Evolutionary conservation across 2,329 filamentous ascomycete genomes (phyloP).

Genomic region (Verticillium tricorpus): DNA sequence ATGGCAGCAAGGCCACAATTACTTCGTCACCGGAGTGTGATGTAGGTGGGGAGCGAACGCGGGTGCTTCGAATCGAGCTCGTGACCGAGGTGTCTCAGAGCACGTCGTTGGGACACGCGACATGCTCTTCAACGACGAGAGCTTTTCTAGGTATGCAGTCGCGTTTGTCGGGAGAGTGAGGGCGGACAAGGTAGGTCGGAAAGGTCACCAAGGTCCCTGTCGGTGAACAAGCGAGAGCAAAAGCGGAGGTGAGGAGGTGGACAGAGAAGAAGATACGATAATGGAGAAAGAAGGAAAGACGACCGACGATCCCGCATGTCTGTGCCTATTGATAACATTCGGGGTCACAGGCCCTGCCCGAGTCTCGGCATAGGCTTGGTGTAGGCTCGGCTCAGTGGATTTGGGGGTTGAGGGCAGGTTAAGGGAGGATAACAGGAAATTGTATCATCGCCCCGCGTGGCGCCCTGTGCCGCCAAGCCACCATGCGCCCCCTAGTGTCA

Average conservation of each 20-base stretch:
- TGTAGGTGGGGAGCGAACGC: not conserved
- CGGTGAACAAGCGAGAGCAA: not conserved
- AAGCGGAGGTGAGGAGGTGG: not conserved
- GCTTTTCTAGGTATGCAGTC: not conserved
- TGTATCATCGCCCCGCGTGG: not conserved
- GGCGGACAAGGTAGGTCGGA: not conserved
- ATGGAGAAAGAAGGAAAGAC: not conserved
- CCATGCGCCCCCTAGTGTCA: not conserved
- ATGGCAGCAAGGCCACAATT: not conserved
- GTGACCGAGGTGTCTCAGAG: not conserved
- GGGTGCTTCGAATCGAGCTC: not conserved
- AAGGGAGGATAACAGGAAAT: not conserved
- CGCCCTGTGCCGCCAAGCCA: constrained; percentile 1
- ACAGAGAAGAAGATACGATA: not conserved
- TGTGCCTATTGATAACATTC: not conserved
- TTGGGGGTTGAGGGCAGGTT: not conserved
- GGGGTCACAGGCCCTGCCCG: not conserved
- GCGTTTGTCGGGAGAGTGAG: not conserved
- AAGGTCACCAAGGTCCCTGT: not conserved
- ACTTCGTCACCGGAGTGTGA: not conserved
- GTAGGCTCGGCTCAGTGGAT: not conserved
- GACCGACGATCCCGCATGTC: not conserved
- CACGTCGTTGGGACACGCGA: not conserved
- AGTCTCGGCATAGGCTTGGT: not conserved
- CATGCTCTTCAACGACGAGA: not conserved